phyloP scores from a whole-genome alignment of 129 eudicot genomes.

The Artemisia annua region DNA sequence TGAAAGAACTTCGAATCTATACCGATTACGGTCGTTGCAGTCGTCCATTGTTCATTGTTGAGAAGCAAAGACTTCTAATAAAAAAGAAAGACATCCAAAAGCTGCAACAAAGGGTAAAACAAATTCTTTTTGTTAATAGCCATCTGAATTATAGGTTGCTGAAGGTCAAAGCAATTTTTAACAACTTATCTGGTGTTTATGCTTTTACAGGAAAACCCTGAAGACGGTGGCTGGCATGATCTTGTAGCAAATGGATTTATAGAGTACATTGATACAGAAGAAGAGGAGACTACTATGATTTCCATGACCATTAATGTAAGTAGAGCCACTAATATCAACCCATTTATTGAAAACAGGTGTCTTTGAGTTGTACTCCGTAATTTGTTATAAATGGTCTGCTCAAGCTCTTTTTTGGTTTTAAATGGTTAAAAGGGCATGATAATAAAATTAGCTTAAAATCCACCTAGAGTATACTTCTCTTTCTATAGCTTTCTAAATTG shows the following conservation, averaged over 20 bases:
- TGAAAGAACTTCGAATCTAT: conserved; percentile 89
- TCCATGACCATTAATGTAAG: conserved; percentile 95
- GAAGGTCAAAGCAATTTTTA: not conserved
- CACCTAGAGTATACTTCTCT: too few relatives aligned
- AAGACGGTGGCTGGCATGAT: conserved; percentile 95
- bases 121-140: not conserved
- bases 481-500: too few relatives aligned
- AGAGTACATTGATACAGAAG: conserved; percentile 93
- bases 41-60: conserved; percentile 94
- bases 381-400: not conserved
- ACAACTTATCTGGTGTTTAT: not conserved
- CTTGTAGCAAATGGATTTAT: conserved; percentile 80
- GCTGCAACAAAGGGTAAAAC: conserved; percentile 74
- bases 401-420: not conserved
- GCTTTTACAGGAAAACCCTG: conserved; percentile 69
- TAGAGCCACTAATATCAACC: not conserved
- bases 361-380: not conserved
- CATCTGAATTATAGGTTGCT: not conserved
- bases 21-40: conserved; percentile 98
- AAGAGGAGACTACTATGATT: conserved; percentile 98
- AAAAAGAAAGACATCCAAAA: conserved; percentile 80
- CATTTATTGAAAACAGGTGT: not conserved
- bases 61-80: conserved; percentile 85
- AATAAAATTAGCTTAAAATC: too few relatives aligned
- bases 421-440: too few relatives aligned